Base-by-base conservation (phyloP, 306 rosid species). In the Sindora glabra region DNA sequence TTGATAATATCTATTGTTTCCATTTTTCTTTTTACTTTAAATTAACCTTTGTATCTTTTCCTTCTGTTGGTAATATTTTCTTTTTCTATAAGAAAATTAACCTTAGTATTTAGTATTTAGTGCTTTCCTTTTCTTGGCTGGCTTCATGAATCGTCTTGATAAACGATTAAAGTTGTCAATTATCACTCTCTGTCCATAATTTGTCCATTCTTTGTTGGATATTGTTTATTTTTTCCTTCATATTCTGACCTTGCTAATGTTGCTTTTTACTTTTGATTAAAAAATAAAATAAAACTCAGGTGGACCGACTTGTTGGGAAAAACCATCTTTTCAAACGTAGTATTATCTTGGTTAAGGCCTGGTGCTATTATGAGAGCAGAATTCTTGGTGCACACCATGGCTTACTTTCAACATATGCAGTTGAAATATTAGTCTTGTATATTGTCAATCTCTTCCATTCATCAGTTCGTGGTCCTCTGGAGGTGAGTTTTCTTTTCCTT, bases 361-460 rank as follows among this genome's bases (percentile, higher is more conserved):
- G 95, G 95, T 81, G 83, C 81, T 87, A 79, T 64, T 81, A 87
- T 67, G 90, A 87, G 72, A 81, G 90, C 67, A 80, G 89, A 56
- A 74, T 79, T 65, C 89, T 87, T 19, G 95, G 89, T 41, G 79
- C 86, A 67, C 81, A 65, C 48, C 72, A 74, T 72, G 89, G 91
- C 59, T 46, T 87, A 70, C 18, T 87, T 23, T 79, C 91, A 60
- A 72, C 95, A 34, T 87, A 87, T 70, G 95, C 86, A 5, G 59
- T 83, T 11, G 95, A 87, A 61, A 70, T 71, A 12, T 36, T 87
- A 52, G 95, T 87, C 59, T 58, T 87, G 59, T 77, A 72, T 46
- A 61, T 87, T 52, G 56, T 87, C 40, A 83, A 84, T 61, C 62
- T 62, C 45, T 87, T 62, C 65, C 88, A 83, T 77, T 38, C 75